Percentiles rank a stretch among this genome's conserved stretches.
Conservation (phyloP, 306 rosid genomes). For the Malus asiatica region DNA sequence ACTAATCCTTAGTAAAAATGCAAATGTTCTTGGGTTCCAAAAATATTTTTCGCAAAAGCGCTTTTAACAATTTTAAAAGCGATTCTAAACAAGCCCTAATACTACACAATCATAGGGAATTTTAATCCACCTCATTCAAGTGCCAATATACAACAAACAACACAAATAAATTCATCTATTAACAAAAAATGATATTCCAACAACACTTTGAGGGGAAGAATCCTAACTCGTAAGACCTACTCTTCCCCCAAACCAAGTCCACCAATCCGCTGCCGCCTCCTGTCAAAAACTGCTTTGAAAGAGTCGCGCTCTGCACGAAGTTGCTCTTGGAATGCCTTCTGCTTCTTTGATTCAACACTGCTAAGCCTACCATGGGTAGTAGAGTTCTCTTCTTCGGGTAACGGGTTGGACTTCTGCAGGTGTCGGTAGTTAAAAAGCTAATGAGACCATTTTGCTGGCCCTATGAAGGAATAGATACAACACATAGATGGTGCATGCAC, state of each 20-base stretch:
- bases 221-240: slow-evolving; percentile 4
- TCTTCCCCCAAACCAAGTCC: slow-evolving; percentile 71
- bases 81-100: background rate
- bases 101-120: background rate
- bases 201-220: background rate
- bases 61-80: too few relatives aligned
- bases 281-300: slow-evolving; percentile 78
- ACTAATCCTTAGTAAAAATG: too few relatives aligned
- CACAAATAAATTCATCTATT: slow-evolving; percentile 1
- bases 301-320: slow-evolving; percentile 80
- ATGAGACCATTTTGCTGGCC: background rate
- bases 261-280: slow-evolving; percentile 71
- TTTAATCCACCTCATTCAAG: background rate
- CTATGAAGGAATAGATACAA: background rate
- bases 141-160: background rate
- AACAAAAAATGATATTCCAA: background rate
- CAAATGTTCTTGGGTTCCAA: too few relatives aligned
- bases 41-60: too few relatives aligned
- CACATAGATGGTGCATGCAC: background rate
- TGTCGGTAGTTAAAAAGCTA: slow-evolving; percentile 15
- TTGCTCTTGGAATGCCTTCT: slow-evolving; percentile 54
- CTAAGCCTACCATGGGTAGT: background rate
- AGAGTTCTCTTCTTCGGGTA: slow-evolving; percentile 41
- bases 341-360: slow-evolving; percentile 41
- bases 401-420: slow-evolving; percentile 75